phyloP scores from a whole-genome alignment of 208 protist species.

The Trypanosoma conorhini region DNA sequence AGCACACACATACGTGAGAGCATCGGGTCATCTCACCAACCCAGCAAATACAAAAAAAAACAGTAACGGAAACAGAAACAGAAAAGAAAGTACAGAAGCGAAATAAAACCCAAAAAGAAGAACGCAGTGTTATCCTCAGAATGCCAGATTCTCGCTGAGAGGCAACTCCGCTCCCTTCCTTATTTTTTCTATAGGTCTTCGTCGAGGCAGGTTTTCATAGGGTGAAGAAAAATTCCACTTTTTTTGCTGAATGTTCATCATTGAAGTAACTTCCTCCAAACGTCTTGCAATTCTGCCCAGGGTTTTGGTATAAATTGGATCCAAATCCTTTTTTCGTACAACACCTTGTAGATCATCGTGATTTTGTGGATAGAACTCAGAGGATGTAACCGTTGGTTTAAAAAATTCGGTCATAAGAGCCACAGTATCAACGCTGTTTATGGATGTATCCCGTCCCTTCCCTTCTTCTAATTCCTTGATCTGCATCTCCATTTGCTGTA shows the following conservation, averaged over 20 bases:
- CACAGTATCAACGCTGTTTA: conserved; percentile 44
- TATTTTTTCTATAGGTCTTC: neutral
- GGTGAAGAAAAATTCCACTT: conserved; percentile 17
- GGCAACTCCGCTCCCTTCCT: conserved; percentile 4
- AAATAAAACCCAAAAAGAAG: neutral
- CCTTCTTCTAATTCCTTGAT: conserved; percentile 56
- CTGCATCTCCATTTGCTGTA: conserved; percentile 64
- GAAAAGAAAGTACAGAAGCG: conserved; percentile 3
- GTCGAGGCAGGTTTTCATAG: conserved; percentile 2
- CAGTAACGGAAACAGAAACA: neutral
- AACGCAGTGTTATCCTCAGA: neutral
- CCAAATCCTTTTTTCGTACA: conserved; percentile 10
- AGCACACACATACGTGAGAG: too few relatives aligned
- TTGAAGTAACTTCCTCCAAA: conserved; percentile 70
- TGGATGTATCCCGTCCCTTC: conserved; percentile 12
- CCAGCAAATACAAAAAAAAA: neutral
- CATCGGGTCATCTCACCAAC: neutral
- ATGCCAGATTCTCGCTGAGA: neutral
- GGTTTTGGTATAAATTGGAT: conserved; percentile 49
- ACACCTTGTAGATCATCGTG: neutral
- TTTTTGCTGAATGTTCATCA: conserved; percentile 49
- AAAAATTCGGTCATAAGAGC: conserved; percentile 63
- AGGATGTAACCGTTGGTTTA: conserved; percentile 34
- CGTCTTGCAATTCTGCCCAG: conserved; percentile 68
- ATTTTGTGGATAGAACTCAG: neutral